Evolutionary conservation across 441 rosid species (phyloP), one percentile per base, ranked within the genome.

Genomic region (Syzygium syzygioides): DNA sequence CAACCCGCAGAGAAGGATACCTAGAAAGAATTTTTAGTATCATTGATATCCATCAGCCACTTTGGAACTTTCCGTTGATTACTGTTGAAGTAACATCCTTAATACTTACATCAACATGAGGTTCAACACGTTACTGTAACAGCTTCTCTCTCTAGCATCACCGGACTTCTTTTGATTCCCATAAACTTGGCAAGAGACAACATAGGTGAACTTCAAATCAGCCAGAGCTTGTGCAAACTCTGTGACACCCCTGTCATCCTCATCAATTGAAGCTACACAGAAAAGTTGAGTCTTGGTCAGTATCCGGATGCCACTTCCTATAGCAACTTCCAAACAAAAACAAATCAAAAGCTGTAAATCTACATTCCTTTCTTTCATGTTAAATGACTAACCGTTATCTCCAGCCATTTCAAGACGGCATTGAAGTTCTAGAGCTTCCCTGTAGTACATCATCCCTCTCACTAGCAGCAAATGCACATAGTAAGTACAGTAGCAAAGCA

Each of bases 401-500:
- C 91, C 96, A 30, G 94, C 92, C 85, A 86, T 91, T 88, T 98
- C 99, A 89, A 96, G 96, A 88, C 87, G 90, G 92, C 93, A 95
- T 89, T 98, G 99, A 90, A 96, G 94, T 91, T 96, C 98, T 68
- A 98, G 89, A 88, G 99, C 99, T 79, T 91, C 90, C 92, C 91
- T 94, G 88, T 98, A 96, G 94, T 98, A 97, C 99, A 98, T 97
- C 99, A 98, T 97, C 88, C 99, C 99, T 92, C 99, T 93, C 93
- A 97, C 99, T 98, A 93, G 85, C 87, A 55, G 89, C 45, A 92
- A 89, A 88, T n/a, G 87, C 37, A 91, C 59, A 89, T 79, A 48
- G 34, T 54, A 76, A 86, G 30, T 18, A 37, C 86, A 66, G 45
- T 87, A 76, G 80, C 45, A 85, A 60, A 62, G 89, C 76, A 87